These are phyloP conservation scores for Verticillium zaregamsianum DNA, from an alignment of 2,329 filamentous ascomycete species.

Conservation along the genomic window DNA sequence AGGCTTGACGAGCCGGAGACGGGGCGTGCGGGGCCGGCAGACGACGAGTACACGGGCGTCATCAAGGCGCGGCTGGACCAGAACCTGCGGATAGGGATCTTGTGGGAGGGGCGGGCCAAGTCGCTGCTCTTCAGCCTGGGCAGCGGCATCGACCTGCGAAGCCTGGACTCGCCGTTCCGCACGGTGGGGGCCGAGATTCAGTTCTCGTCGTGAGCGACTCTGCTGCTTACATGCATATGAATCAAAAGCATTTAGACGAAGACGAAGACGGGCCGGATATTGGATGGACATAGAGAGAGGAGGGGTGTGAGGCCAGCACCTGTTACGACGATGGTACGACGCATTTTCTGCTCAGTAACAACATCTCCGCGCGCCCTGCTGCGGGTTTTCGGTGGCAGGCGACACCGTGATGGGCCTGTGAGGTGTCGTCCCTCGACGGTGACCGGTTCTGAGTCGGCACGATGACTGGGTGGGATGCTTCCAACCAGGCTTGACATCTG, in stretches of 20 bases:
- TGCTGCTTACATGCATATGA: not conserved
- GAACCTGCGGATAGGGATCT: slow-evolving; percentile 74
- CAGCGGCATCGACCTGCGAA: slow-evolving; percentile 75
- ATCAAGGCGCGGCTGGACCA: slow-evolving; percentile 89
- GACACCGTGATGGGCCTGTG: not conserved
- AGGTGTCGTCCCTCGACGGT: not conserved
- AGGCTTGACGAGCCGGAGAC: slow-evolving; percentile 35
- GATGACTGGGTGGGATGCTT: too few relatives aligned
- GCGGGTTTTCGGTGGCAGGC: not conserved
- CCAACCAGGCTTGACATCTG: too few relatives aligned
- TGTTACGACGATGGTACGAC: not conserved
- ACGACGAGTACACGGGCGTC: slow-evolving; percentile 75
- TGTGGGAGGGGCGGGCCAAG: slow-evolving; percentile 93
- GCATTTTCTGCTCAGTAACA: not conserved
- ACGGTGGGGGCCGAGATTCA: slow-evolving; percentile 76
- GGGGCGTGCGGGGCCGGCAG: slow-evolving; percentile 16
- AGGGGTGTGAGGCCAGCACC: not conserved
- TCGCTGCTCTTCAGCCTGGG: slow-evolving; percentile 90
- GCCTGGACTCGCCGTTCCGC: slow-evolving; percentile 71
- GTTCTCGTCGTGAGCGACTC: slow-evolving; percentile 67
- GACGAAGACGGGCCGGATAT: not conserved
- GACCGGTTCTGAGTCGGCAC: not conserved
- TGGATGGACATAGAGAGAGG: not conserved
- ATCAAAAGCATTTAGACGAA: too few relatives aligned
- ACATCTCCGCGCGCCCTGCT: not conserved